A percentile compares a stretch with the other conserved stretches of the same genome.
Conservation (phyloP, 2,329 filamentous ascomycete species). For the Trichothecium sympodiale region DNA sequence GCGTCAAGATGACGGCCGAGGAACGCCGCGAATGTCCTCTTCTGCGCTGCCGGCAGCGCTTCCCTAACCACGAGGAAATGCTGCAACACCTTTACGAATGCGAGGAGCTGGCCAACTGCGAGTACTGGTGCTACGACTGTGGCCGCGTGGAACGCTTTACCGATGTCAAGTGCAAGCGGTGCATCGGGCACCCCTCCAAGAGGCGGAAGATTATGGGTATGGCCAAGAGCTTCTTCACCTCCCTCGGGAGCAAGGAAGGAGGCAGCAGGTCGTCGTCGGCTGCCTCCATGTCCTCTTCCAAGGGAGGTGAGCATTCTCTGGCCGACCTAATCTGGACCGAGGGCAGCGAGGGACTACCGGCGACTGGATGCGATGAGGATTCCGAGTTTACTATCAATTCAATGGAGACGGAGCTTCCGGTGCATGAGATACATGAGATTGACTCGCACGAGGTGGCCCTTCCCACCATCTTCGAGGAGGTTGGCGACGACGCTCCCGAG, state of each 20-base stretch:
- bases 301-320: conserved; percentile 1
- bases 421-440: conserved; percentile 40
- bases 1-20: conserved; percentile 31
- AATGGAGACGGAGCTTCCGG: conserved; percentile 34
- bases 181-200: conserved; percentile 37
- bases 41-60: conserved; percentile 36
- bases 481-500: conserved; percentile 10
- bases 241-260: conserved; percentile 19
- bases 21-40: conserved; percentile 42
- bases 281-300: too few species aligned
- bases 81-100: conserved; percentile 40
- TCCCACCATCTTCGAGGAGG: conserved; percentile 15
- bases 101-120: conserved; percentile 33
- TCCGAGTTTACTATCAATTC: background rate
- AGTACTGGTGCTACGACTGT: conserved; percentile 48
- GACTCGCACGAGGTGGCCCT: conserved; percentile 34
- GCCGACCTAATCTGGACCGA: conserved; percentile 8
- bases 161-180: conserved; percentile 38
- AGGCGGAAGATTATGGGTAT: conserved; percentile 39
- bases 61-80: conserved; percentile 42
- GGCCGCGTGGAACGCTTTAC: conserved; percentile 39
- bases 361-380: conserved; percentile 27
- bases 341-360: conserved; percentile 20
- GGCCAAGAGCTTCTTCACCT: conserved; percentile 43
- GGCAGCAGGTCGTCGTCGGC: too few species aligned